Base-by-base conservation (phyloP, 805 yeast species). In the Torulaspora quercuum region DNA sequence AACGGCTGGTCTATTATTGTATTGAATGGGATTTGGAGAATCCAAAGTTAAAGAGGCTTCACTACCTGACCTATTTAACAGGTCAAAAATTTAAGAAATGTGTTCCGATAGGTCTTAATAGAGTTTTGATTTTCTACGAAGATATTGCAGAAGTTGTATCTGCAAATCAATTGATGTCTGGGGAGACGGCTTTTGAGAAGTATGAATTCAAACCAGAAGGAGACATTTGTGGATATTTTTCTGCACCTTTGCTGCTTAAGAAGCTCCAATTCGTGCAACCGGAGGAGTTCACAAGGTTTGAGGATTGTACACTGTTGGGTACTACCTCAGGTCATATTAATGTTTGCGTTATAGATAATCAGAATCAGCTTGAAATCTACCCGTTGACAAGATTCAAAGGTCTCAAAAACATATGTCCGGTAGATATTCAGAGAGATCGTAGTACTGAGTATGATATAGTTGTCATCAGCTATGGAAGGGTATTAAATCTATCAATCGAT, bases 141-240 rank as follows among this genome's bases (percentile, higher is more conserved):
- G 39, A 32, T 4, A 30, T 34, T 4, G 25, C 53, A 7, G 35
- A 44, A 2, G 18, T 55, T 2, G 41, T 57, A 2, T 49, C 56
- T 6, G 56, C 58, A 2, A 52, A 50, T 26, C 61, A 58, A 39
- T 44, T 58, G 2, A 47, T 55, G 46, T 57, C 61, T 1, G 63
- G 61, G 1, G 61, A 58, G 27, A 44, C 52, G 1, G 28, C 36
- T 10, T 53, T 49, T 25, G 16, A 20, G 4, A 31, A 25, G 3
- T 37, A 42, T 7, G 38, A 45, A 8, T 16, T 39, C 2, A 38
- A 33, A 10, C 30, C 30, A 19, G 21, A 54, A 13, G 48, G 29
- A 26, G 53, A 50, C 4, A 37, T 52, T 4, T 44, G 41, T 21
- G 45, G 48, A 6, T 46, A 40, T 41, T 55, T 54, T 34, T 23